Evolutionary conservation across 169 alveolate genomes (phyloP), one percentile per base, ranked within the genome.

Genomic region (Plasmodium vivax): DNA sequence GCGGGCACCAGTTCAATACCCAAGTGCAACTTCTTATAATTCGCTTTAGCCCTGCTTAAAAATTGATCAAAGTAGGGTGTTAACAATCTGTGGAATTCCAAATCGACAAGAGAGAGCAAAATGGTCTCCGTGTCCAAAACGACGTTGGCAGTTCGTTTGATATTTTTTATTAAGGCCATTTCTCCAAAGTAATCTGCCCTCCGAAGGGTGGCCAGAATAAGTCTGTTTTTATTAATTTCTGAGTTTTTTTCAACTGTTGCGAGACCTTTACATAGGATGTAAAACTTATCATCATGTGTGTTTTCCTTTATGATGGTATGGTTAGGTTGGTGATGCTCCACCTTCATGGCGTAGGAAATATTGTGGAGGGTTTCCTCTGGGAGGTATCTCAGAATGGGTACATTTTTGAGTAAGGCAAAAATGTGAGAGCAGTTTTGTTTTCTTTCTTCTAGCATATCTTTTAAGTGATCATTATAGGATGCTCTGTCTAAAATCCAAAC

Each of bases 121-220:
- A 82, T 79, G 27, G 84, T 23, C 9, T 30, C 62, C 4, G 95
- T 92, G 56, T 92, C 95, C 54, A 92, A 92, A 83, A 92, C 58
- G 58, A 99, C 99, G 84, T 98, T 98, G 23, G 99, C 99, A 62
- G 99, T 98, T 96, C 99, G 97, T 36, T 99, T 99, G 14, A 98
- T 98, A 74, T 98, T 97, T 71, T 97, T 98, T 6, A 99, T 84
- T 32, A 99, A 92, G 36, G 99, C 99, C 36, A 99, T 94, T 96
- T 99, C 99, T 34, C 99, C 99, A 95, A 99, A 99, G 96, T 98
- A 98, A 85, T 98, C 99, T 2, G 99, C 99, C 90, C 32, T 81
- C 72, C 84, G 72, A 47, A 92, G 47, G 19, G 84, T 82, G 23
- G 91, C 51, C 56, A 92, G 56, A 32, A 92, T 68, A 82, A 92